Conservation (phyloP, 441 rosid genomes). For the Populus hybrid region DNA sequence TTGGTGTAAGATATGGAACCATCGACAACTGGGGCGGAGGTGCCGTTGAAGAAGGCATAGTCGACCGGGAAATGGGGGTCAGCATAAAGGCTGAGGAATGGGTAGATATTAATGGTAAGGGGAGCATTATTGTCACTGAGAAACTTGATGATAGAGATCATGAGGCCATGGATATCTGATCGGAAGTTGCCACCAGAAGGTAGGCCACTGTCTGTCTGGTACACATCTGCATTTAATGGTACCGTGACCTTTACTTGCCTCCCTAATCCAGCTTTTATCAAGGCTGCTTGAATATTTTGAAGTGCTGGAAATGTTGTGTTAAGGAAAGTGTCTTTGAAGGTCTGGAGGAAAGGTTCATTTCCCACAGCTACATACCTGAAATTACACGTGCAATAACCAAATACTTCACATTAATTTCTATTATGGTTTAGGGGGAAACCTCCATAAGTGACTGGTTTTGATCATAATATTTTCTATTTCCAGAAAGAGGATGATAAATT, state of each 20-base stretch:
- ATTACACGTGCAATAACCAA: background rate
- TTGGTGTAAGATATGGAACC: conserved; percentile 70
- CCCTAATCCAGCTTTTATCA: conserved; percentile 70
- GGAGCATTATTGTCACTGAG: conserved; percentile 47
- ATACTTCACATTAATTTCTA: background rate
- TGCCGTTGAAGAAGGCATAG: conserved; percentile 63
- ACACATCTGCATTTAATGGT: conserved; percentile 77
- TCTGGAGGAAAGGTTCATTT: conserved; percentile 71
- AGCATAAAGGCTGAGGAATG: conserved; percentile 72
- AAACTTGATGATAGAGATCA: conserved; percentile 59
- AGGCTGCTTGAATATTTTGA: conserved; percentile 74
- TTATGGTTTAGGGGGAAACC: background rate
- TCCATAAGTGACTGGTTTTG: background rate
- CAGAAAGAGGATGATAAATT: background rate
- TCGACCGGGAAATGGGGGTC: conserved; percentile 75
- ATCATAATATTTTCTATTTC: background rate
- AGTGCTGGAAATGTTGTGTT: conserved; percentile 61
- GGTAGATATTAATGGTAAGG: conserved; percentile 71
- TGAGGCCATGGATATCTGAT: conserved; percentile 47
- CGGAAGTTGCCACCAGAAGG: conserved; percentile 78
- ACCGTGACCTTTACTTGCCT: conserved; percentile 63
- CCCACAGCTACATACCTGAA: conserved; percentile 71
- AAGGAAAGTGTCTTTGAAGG: conserved; percentile 53
- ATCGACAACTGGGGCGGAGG: conserved; percentile 59
- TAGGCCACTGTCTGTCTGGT: conserved; percentile 44